Conservation (phyloP, 192 early-diverging fungal species). For the Coemansia sp. region DNA sequence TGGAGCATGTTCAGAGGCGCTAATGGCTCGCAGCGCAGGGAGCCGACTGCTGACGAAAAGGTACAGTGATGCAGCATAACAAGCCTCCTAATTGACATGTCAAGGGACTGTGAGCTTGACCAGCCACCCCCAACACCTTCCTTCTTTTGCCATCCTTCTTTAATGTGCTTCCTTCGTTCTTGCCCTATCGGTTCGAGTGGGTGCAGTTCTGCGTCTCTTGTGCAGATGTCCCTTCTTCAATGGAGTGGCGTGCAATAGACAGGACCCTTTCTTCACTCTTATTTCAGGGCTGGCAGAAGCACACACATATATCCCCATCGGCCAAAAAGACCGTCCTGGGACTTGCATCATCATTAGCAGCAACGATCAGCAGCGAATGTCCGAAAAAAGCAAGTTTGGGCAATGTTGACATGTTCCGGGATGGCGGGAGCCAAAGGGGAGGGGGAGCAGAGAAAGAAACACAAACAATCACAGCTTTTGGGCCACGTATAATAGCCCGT, state of each 20-base stretch:
- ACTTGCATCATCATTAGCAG: background rate
- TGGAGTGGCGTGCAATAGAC: background rate
- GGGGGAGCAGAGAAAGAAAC: background rate
- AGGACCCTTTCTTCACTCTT: background rate
- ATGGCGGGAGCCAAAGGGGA: constrained; percentile 3
- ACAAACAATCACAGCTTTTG: constrained; percentile 7
- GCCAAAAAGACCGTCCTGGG: background rate
- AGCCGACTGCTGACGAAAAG: constrained; percentile 39
- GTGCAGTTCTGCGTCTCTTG: background rate
- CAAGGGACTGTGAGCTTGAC: constrained; percentile 1
- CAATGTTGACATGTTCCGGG: constrained; percentile 8
- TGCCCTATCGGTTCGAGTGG: background rate
- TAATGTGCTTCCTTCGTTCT: background rate
- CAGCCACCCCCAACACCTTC: background rate
- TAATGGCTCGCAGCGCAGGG: constrained; percentile 39
- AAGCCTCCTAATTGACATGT: background rate
- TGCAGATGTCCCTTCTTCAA: background rate
- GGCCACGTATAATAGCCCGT: background rate
- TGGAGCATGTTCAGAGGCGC: constrained; percentile 53
- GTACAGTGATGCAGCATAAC: constrained; percentile 21
- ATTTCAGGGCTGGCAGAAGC: background rate
- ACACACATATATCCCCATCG: background rate
- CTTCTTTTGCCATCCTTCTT: background rate
- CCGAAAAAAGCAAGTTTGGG: constrained; percentile 7
- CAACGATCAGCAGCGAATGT: background rate